Base-by-base conservation (phyloP, 2,329 filamentous ascomycete species). In the Paraconiothyrium sp. region DNA sequence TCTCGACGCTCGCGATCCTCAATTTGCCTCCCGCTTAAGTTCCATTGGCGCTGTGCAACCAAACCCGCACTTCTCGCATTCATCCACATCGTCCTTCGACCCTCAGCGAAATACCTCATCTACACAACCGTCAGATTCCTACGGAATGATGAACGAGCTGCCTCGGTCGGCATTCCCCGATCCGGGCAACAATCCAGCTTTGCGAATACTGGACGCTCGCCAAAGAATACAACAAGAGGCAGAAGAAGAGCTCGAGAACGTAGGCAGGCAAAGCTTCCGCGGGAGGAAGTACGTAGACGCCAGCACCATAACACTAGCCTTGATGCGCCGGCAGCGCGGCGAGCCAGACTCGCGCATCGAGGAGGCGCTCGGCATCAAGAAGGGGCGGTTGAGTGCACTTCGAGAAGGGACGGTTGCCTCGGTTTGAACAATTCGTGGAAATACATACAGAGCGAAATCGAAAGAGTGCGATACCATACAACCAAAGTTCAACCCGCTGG, bases 1-100 rank as follows among this genome's bases (percentile, higher is more conserved):
- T 67, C 81, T 87, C 70, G 88, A 90, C 71, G 86, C 82, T 59
- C 84, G 83, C 61, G 87, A 89, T 72, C 86, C 87, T 1, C 81
- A 85, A 72, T 94, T 84, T 87, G 91, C 94, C 84, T 90, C 88
- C 74, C 96, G 93, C 66, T 92, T 98, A 64, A 91, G 89, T 69
- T 80, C 79, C 49, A 80, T 89, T 60, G 88, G 87, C 59, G 83
- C 86, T 58, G 87, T 89, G 8, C 84, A 83, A 57, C 85, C 86
- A 34, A 84, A 84, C 61, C 85, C 85, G 2, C 86, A 86, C 30
- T 80, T 84, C 64, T 88, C 86, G 11, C 79, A 82, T 37, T 83
- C 84, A 44, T 88, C 86, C 48, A 82, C 82, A 27, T 86, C 85
- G 67, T 64, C 76, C 48, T 75, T 74, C 64, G 77, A 75, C 63